Base-by-base conservation (phyloP, 1,139 yeast species). In the Scheffersomyces illinoinensis region DNA sequence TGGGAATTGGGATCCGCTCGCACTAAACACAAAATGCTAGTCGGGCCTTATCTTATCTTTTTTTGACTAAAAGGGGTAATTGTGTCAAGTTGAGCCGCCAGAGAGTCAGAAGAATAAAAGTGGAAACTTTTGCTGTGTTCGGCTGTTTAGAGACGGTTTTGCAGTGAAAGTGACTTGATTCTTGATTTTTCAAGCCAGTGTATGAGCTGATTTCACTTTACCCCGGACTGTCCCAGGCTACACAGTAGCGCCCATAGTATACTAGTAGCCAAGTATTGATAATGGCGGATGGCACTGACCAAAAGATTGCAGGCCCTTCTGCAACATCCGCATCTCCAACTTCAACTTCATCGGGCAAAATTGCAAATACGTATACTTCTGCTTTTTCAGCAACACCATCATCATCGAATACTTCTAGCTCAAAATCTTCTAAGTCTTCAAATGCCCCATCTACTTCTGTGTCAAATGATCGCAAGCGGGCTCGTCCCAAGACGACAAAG, bases 401-500 rank as follows among this genome's bases (percentile, higher is more conserved):
- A 4, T 24, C 33, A 24, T 24, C 33, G 33, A 24, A 24, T 24
- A 2, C 33, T 24, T 24, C 33, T 24, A 24, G 8, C 10, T 24
- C 33, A 24, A 24, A 24, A 24, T 24, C 33, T 24, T 24, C 33
- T 8, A 24, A 24, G 6, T 7, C 43, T 33, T 33, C 43, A 33
- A 33, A 10, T 12, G 17, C 33, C 10, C 10, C 43, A 33, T 33
- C 14, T 33, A 33, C 14, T 2, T 33, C 43, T 2, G 17, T 17
- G 12, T 51, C 54, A 50, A 12, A 54, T 52, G 26, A 53, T 4
- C 19, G 55, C 33, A 53, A 47, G 23, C 24, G 55, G 47, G 47
- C 20, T 26, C 61, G 61, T 50, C 64, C 64, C 24, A 65, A 65
- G 54, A 52, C 54, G 1, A 71, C 75, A 26, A 78, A 78, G 62